Evolutionary conservation across 2,329 filamentous ascomycete species (phyloP), one percentile per base, ranked within the genome.

Genomic region (Trichoderma simmonsii): DNA sequence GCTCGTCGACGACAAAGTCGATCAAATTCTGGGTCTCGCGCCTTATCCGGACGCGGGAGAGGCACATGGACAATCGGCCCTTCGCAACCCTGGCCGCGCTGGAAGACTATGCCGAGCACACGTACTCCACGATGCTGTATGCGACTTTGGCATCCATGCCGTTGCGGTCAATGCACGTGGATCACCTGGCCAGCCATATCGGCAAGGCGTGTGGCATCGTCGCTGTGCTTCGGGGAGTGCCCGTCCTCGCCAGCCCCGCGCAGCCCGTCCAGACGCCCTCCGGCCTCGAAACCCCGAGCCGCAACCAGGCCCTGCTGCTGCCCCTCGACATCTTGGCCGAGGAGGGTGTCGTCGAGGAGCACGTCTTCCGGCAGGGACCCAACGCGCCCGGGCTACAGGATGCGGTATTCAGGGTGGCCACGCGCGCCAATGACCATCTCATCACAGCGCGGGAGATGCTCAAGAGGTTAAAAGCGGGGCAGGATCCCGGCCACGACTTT

Each of bases 391-490:
- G 95, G 0, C 85, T 98, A 21, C 90, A 92, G 73, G 95, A 99
- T 81, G 95, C 95, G 4, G 90, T 98, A 1, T 99, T 98, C 81
- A 88, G 90, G 4, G 93, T 99, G 15, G 96, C 96, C 0, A 99
- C 96, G 0, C 89, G 95, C 48, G 96, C 96, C 7, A 97, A 97
- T 78, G 96, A 99, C 80, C 96, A 99, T 81, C 85, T 99, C 39
- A 97, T 98, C 76, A 98, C 95, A 0, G 95, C 93, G 2, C 87
- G 94, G 72, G 93, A 97, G 80, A 97, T 99, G 94, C 82, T 98
- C 73, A 91, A 90, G 78, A 93, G 93, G 77, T 83, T 97, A 24
- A 89, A 89, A 69, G 90, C 89, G 4, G 93, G 94, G 2, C 83
- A 92, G 76, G 90, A 90, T 63, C 89, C 93, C 0, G 93, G 92